phyloP scores from a whole-genome alignment of 2,329 filamentous ascomycete genomes.

The Cephalotrichum gorgonifer region DNA sequence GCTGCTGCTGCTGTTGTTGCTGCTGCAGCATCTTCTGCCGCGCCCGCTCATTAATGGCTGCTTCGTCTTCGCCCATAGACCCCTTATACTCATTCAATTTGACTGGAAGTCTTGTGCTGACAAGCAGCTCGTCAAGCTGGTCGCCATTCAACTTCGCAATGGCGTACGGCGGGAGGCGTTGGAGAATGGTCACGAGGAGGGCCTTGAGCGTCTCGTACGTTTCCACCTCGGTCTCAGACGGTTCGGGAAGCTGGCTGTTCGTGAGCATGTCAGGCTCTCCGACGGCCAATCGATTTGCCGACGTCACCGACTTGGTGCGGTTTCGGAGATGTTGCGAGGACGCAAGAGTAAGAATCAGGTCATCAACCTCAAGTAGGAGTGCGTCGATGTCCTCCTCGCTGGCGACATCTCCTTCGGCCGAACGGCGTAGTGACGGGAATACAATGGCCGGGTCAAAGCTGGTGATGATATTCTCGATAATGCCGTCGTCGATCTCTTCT shows the following conservation, averaged over 20 bases:
- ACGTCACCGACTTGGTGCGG: conserved; percentile 53
- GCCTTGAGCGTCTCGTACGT: conserved; percentile 67
- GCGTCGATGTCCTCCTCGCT: conserved; percentile 61
- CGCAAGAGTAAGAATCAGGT: conserved; percentile 64
- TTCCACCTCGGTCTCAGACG: conserved; percentile 49
- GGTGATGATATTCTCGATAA: conserved; percentile 43
- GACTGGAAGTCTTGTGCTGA: conserved; percentile 69
- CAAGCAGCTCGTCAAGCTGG: conserved; percentile 70
- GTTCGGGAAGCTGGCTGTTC: conserved; percentile 55
- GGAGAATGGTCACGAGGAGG: conserved; percentile 63
- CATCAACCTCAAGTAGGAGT: conserved; percentile 61
- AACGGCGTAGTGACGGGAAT: conserved; percentile 46
- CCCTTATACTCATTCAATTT: conserved; percentile 65
- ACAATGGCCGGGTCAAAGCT: conserved; percentile 47
- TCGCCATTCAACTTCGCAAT: conserved; percentile 81
- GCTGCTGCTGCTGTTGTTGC: conserved; percentile 10
- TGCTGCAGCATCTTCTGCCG: conserved; percentile 25
- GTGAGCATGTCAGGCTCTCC: conserved; percentile 59
- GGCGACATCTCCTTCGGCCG: conserved; percentile 39
- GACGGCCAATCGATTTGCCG: conserved; percentile 49
- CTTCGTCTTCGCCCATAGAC: conserved; percentile 75
- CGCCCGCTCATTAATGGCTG: conserved; percentile 40
- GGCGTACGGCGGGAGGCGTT: conserved; percentile 70
- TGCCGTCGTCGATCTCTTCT: conserved; percentile 37
- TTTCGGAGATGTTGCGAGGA: conserved; percentile 75